Base-by-base conservation (phyloP, 495 filamentous ascomycete species). In the Talaromyces proteolyticus region DNA sequence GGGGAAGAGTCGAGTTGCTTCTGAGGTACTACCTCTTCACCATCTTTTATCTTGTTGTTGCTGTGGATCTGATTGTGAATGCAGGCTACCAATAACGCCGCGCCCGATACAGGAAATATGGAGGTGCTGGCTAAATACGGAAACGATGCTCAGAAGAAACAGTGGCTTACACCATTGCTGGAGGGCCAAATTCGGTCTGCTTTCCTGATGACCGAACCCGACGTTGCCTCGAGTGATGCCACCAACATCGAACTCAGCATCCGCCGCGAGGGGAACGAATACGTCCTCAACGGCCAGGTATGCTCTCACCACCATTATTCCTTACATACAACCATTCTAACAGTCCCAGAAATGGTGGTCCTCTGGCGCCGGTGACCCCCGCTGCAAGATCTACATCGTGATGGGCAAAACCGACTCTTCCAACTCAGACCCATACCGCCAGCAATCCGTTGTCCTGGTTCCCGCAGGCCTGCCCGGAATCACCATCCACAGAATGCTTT, bases 271-370 rank as follows among this genome's bases (percentile, higher is more conserved):
- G 91, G 91, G 2, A 77, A 90, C 62, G 77, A 90, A 54, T 95
- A 89, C 57, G 76, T 95, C 21, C 74, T 96, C 10, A 94, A 95
- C 60, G 91, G 91, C 51, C 83, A 84, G 52, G 85, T 89, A 68
- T 44, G 83, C 48, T n/a, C n/a, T n/a, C n/a, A n/a, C 18, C 17
- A 36, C 39, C 20, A 23, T 3, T 8, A 8, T 21, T 16, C 5
- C 8, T 26, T 17, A 23, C 36, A 10, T 34, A 19, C 17, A 23
- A 12, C 14, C 42, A 24, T 24, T 7, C 25, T n/a, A n/a, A n/a
- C n/a, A n/a, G n/a, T n/a, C n/a, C n/a, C 55, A 88, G 85, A 96
- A 96, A 88, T 96, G 91, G 91, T 96, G 91, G 91, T 90, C 85
- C 53, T 90, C 85, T 51, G 91, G 91, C 47, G 91, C 91, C 19